phyloP scores from a whole-genome alignment of 768 basidiomycete genomes.

The Cyathus striatus region DNA sequence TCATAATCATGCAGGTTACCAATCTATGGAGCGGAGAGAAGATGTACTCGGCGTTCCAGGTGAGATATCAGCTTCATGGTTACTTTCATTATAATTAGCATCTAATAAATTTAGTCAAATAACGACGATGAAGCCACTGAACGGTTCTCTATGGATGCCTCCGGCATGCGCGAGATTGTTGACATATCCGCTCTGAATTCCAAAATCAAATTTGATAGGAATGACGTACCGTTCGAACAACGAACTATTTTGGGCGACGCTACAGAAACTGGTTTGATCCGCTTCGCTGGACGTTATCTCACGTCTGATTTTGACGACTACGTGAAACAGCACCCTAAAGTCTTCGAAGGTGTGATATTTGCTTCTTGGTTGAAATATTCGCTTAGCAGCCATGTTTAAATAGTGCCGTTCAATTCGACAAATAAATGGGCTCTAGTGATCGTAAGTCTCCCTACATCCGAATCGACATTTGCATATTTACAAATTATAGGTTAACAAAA shows the following conservation, averaged over 20 bases:
- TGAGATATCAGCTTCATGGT: conserved; percentile 9
- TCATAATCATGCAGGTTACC: conserved; percentile 38
- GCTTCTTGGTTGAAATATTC: not conserved
- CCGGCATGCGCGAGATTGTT: conserved; percentile 63
- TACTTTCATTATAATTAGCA: not conserved
- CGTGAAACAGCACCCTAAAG: conserved; percentile 45
- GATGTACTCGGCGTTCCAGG: conserved; percentile 65
- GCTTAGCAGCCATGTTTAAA: not conserved
- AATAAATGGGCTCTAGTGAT: conserved; percentile 74
- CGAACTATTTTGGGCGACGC: conserved; percentile 65
- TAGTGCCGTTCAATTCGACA: conserved; percentile 66
- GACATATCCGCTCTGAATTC: conserved; percentile 65
- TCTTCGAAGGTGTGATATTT: conserved; percentile 46
- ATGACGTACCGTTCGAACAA: conserved; percentile 56
- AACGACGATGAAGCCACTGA: conserved; percentile 55
- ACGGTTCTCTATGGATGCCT: conserved; percentile 41
- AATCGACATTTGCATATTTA: not conserved
- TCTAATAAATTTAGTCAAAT: conserved; percentile 40
- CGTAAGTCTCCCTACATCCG: conserved; percentile 27
- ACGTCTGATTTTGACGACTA: conserved; percentile 48
- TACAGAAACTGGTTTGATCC: conserved; percentile 69
- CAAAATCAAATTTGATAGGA: conserved; percentile 64
- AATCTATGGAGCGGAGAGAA: conserved; percentile 60
- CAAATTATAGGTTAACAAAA: conserved; percentile 43
- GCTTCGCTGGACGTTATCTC: conserved; percentile 57